A percentile compares a stretch with the other conserved stretches of the same genome.
Evolutionary conservation across 139 green algal genomes (phyloP).

Genomic region (Yamagishiella unicocca): DNA sequence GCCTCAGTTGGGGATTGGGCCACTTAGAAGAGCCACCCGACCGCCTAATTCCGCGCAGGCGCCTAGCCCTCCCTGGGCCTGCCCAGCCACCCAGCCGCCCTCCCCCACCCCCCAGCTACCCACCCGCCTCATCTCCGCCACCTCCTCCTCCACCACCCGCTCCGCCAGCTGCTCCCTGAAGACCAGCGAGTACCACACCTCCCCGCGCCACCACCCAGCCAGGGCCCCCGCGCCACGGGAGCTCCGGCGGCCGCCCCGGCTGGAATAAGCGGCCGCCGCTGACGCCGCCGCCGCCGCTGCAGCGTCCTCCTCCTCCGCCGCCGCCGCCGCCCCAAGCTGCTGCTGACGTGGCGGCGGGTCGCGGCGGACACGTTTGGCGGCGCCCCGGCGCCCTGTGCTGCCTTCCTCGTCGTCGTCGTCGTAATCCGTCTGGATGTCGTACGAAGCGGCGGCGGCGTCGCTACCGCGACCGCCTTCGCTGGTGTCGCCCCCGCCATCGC

Average conservation of each 20-base stretch:
- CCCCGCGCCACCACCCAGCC: conserved; percentile 16
- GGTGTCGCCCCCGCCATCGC: background rate
- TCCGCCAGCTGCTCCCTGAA: conserved; percentile 34
- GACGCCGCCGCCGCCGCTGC: background rate
- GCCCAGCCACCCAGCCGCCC: background rate
- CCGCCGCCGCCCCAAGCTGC: too few relatives aligned
- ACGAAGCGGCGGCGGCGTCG: background rate
- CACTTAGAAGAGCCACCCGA: too few relatives aligned
- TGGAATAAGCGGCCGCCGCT: background rate
- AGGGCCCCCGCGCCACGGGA: background rate
- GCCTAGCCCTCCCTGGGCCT: too few relatives aligned
- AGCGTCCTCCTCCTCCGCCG: background rate
- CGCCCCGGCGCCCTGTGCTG: too few relatives aligned
- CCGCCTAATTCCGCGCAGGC: too few relatives aligned
- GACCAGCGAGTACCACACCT: conserved; percentile 48
- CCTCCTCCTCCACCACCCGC: background rate
- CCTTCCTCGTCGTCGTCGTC: background rate
- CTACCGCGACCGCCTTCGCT: background rate
- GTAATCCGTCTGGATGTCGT: too few relatives aligned
- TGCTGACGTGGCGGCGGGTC: background rate
- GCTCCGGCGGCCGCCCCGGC: conserved; percentile 27
- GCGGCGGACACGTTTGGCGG: background rate
- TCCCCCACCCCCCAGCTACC: background rate
- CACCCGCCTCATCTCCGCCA: conserved; percentile 50
- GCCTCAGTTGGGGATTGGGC: too few relatives aligned